These are phyloP conservation scores for Debaryomyces subglobosus DNA, from an alignment of 1,139 yeast genomes.

Conservation along the genomic window DNA sequence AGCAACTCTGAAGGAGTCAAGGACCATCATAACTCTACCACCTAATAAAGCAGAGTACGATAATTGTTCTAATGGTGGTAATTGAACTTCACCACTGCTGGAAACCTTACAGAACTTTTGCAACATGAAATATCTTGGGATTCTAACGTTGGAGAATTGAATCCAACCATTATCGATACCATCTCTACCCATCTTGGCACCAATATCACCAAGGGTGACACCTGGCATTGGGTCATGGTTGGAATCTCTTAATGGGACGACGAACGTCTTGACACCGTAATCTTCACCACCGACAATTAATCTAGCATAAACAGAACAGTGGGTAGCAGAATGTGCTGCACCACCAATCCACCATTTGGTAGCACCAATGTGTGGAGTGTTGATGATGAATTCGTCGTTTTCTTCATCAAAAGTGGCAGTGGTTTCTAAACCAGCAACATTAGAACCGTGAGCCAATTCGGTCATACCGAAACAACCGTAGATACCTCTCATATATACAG, in stretches of 20 bases:
- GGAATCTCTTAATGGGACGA: slow-evolving; percentile 50
- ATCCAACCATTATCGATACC: slow-evolving; percentile 57
- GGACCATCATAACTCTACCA: slow-evolving; percentile 50
- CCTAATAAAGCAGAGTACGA: slow-evolving; percentile 50
- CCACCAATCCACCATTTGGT: slow-evolving; percentile 59
- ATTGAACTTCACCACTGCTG: slow-evolving; percentile 41
- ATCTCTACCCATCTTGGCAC: slow-evolving; percentile 54
- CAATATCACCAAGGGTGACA: slow-evolving; percentile 49
- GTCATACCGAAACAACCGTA: slow-evolving; percentile 56
- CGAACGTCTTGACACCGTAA: slow-evolving; percentile 53
- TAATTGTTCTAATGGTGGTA: slow-evolving; percentile 52
- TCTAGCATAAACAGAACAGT: slow-evolving; percentile 46
- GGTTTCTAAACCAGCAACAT: slow-evolving; percentile 50
- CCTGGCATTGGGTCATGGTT: slow-evolving; percentile 50
- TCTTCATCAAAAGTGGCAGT: slow-evolving; percentile 48
- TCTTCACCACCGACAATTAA: slow-evolving; percentile 48
- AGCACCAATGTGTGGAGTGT: slow-evolving; percentile 54
- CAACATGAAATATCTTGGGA: slow-evolving; percentile 51
- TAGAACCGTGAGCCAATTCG: slow-evolving; percentile 53
- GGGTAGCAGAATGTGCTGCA: slow-evolving; percentile 55
- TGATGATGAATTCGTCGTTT: slow-evolving; percentile 45
- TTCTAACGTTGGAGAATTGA: slow-evolving; percentile 48
- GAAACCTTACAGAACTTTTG: slow-evolving; percentile 51
- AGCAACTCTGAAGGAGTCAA: slow-evolving; percentile 46
- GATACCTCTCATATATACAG: slow-evolving; percentile 38